phyloP scores from a whole-genome alignment of 805 yeast species.

The Brettanomyces bruxellensis region DNA sequence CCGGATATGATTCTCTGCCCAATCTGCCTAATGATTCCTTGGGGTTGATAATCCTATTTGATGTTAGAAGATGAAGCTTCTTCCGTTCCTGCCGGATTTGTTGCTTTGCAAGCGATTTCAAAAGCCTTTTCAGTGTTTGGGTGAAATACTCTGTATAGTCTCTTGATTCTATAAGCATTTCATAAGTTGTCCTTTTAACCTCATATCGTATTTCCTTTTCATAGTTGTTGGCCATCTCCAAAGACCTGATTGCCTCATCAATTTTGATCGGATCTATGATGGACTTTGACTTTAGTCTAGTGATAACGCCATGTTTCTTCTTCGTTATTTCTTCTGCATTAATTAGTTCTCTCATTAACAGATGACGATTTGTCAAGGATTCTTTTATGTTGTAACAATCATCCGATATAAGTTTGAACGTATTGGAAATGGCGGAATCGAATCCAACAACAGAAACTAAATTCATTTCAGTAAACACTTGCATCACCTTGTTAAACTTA shows the following conservation, averaged over 20 bases:
- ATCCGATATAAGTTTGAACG: conserved; percentile 48
- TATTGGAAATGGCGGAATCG: conserved; percentile 71
- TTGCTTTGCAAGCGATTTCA: conserved; percentile 55
- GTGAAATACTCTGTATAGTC: conserved; percentile 56
- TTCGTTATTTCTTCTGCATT: conserved; percentile 72
- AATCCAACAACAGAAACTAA: conserved; percentile 63
- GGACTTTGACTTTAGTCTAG: conserved; percentile 59
- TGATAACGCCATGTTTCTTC: conserved; percentile 61
- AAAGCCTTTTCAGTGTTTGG: conserved; percentile 32
- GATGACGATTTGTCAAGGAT: conserved; percentile 84
- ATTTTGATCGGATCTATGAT: conserved; percentile 80
- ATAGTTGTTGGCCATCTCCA: conserved; percentile 67
- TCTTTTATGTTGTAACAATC: conserved; percentile 89
- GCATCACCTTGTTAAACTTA: conserved; percentile 60
- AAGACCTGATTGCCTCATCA: conserved; percentile 75
- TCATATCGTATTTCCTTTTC: conserved; percentile 74
- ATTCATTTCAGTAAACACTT: conserved; percentile 67
- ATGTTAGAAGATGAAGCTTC: conserved; percentile 58
- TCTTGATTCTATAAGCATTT: conserved; percentile 67
- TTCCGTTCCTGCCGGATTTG: conserved; percentile 83
- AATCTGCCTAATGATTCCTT: conserved; percentile 51
- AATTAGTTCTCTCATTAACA: conserved; percentile 79
- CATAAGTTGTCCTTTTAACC: conserved; percentile 74
- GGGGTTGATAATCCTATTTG: conserved; percentile 35
- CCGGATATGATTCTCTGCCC: conserved; percentile 58